Evolutionary conservation across 2,329 filamentous ascomycete species (phyloP).

Genomic region (Aspergillus bombycis): DNA sequence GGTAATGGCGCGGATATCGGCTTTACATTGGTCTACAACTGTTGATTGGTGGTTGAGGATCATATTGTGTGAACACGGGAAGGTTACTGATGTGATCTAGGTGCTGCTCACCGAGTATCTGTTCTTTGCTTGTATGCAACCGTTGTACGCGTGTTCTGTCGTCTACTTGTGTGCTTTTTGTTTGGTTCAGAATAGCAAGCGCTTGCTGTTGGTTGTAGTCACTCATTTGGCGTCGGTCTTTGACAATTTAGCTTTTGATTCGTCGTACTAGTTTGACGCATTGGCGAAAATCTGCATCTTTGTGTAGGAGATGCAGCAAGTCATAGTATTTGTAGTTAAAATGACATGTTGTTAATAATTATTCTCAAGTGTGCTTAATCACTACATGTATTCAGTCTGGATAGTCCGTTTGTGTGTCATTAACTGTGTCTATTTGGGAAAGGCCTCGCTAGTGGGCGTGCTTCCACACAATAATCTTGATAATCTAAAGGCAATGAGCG

Average conservation of each 20-base stretch:
- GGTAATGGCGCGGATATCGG: slow-evolving; percentile 12
- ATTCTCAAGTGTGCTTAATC: too few relatives aligned
- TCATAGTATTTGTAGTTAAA: background rate
- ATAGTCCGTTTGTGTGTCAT: too few relatives aligned
- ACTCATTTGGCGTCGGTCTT: background rate
- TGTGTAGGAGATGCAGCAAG: background rate
- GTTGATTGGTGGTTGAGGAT: slow-evolving; percentile 1
- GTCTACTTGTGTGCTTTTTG: background rate
- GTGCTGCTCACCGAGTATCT: background rate
- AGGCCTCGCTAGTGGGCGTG: too few relatives aligned
- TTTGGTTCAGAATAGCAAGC: background rate
- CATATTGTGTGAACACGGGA: too few relatives aligned
- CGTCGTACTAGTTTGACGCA: background rate
- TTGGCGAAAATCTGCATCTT: accelerated
- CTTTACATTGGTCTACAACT: slow-evolving; percentile 22
- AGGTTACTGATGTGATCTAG: accelerated
- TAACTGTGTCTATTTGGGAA: too few relatives aligned
- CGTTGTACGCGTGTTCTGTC: background rate
- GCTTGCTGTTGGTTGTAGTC: background rate
- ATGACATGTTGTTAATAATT: background rate
- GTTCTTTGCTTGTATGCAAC: background rate
- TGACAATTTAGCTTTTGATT: background rate
- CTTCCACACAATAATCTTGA: too few relatives aligned
- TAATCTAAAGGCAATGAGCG: too few relatives aligned
- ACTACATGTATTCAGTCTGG: too few relatives aligned